phyloP scores from a whole-genome alignment of 352 stramenopile species.

The Pseudoperonospora humuli region DNA sequence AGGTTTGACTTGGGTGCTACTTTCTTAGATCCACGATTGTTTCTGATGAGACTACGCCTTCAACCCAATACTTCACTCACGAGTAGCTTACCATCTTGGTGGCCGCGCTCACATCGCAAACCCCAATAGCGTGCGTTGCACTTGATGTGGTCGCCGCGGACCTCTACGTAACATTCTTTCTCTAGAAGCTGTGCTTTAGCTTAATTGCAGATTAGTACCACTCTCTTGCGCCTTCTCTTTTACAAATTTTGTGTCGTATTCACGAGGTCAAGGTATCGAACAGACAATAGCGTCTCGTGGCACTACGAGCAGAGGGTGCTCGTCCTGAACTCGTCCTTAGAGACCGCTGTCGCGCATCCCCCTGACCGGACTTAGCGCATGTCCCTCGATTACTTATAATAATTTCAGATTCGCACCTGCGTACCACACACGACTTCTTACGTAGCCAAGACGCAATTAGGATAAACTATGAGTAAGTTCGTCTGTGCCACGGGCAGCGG shows the following conservation, averaged over 20 bases:
- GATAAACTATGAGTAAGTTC: too few relatives aligned
- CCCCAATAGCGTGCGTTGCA: slow-evolving; percentile 8
- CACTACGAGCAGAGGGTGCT: slow-evolving; percentile 22
- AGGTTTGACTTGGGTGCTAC: slow-evolving; percentile 6
- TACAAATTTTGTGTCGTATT: slow-evolving; percentile 1
- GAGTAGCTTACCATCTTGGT: slow-evolving; percentile 17
- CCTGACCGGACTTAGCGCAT: slow-evolving; percentile 16
- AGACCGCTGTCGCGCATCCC: slow-evolving; percentile 15
- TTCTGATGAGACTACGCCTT: not conserved
- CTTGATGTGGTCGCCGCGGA: slow-evolving; percentile 3
- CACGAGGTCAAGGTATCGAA: slow-evolving; percentile 5
- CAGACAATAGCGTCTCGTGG: slow-evolving; percentile 10
- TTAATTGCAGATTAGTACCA: slow-evolving; percentile 2
- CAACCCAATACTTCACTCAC: slow-evolving; percentile 2
- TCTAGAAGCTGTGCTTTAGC: slow-evolving; percentile 1
- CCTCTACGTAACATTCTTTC: slow-evolving; percentile 7
- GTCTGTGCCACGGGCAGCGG: too few relatives aligned
- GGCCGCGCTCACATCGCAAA: slow-evolving; percentile 11
- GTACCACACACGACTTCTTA: too few relatives aligned
- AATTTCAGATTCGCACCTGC: too few relatives aligned
- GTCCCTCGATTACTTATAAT: slow-evolving; percentile 12
- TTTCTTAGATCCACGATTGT: slow-evolving; percentile 7
- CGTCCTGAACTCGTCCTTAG: slow-evolving; percentile 22
- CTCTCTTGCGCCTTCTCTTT: slow-evolving; percentile 4
- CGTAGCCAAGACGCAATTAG: too few relatives aligned